Percentiles rank a stretch among this genome's conserved stretches.
These are phyloP conservation scores for Acer saccharum DNA, from an alignment of 345 rosid genomes.

Conservation along the genomic window DNA sequence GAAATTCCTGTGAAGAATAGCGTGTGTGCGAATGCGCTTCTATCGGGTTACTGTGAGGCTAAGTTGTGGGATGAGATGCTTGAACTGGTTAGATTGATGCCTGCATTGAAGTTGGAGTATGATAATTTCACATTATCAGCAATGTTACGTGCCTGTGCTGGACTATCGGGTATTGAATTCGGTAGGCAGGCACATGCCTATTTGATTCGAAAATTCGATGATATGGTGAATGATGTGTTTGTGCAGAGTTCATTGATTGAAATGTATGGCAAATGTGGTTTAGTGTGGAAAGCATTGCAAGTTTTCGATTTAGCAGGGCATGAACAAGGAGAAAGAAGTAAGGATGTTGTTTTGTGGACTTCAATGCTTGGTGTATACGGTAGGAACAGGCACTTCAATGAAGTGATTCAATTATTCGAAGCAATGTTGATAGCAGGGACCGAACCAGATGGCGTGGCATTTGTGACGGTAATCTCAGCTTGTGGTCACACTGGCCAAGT, in stretches of 20 bases:
- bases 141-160: constrained; percentile 34
- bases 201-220: constrained; percentile 29
- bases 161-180: constrained; percentile 41
- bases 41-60: constrained; percentile 45
- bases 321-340: constrained; percentile 20
- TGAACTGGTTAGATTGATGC: constrained; percentile 45
- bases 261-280: constrained; percentile 64
- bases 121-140: constrained; percentile 53
- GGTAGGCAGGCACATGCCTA: constrained; percentile 56
- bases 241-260: constrained; percentile 63
- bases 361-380: constrained; percentile 57
- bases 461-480: constrained; percentile 58
- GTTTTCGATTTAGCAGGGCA: constrained; percentile 42
- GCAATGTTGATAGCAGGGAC: constrained; percentile 46
- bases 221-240: constrained; percentile 41
- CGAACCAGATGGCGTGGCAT: constrained; percentile 53
- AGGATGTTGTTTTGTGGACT: constrained; percentile 63
- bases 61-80: constrained; percentile 43
- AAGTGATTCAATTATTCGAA: constrained; percentile 42
- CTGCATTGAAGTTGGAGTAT: constrained; percentile 34
- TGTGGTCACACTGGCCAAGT: constrained; percentile 62
- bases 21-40: constrained; percentile 59
- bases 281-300: constrained; percentile 40
- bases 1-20: constrained; percentile 56
- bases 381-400: constrained; percentile 41